These are phyloP conservation scores for Debaryomyces sp. DNA, from an alignment of 1,139 yeast species.

Conservation along the genomic window DNA sequence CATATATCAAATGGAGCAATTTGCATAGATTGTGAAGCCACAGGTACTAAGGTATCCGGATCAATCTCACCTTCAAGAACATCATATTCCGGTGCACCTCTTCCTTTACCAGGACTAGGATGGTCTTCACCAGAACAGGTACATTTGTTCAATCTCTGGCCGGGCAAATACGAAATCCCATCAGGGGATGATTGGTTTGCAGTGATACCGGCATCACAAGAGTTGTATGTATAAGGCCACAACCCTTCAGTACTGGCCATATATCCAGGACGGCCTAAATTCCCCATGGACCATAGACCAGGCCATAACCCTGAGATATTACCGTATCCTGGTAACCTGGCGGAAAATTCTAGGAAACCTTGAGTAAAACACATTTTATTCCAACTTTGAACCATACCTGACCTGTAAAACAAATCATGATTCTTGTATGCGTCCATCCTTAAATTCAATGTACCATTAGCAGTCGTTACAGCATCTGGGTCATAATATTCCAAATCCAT, in stretches of 20 bases:
- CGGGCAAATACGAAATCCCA: conserved; percentile 78
- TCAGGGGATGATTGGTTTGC: conserved; percentile 88
- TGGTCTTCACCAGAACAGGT: conserved; percentile 78
- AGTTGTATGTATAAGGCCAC: conserved; percentile 88
- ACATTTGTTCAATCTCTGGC: conserved; percentile 70
- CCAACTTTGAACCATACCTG: conserved; percentile 88
- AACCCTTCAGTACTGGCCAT: conserved; percentile 79
- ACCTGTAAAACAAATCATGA: conserved; percentile 72
- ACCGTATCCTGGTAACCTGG: conserved; percentile 72
- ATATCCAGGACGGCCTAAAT: conserved; percentile 82
- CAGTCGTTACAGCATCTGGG: conserved; percentile 78
- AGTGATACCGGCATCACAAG: conserved; percentile 87
- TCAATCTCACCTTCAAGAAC: conserved; percentile 74
- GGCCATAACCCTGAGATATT: conserved; percentile 82
- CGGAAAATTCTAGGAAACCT: conserved; percentile 71
- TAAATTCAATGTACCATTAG: conserved; percentile 62
- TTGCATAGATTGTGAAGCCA: conserved; percentile 82
- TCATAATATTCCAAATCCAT: conserved; percentile 85
- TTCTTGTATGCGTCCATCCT: conserved; percentile 73
- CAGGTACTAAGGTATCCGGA: conserved; percentile 44
- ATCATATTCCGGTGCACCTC: conserved; percentile 93
- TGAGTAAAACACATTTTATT: conserved; percentile 80
- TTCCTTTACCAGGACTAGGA: conserved; percentile 75
- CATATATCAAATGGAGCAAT: conserved; percentile 86
- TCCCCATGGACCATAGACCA: conserved; percentile 88